phyloP scores from a whole-genome alignment of 2,329 filamentous ascomycete species.

The Colletotrichum ledebouriae region DNA sequence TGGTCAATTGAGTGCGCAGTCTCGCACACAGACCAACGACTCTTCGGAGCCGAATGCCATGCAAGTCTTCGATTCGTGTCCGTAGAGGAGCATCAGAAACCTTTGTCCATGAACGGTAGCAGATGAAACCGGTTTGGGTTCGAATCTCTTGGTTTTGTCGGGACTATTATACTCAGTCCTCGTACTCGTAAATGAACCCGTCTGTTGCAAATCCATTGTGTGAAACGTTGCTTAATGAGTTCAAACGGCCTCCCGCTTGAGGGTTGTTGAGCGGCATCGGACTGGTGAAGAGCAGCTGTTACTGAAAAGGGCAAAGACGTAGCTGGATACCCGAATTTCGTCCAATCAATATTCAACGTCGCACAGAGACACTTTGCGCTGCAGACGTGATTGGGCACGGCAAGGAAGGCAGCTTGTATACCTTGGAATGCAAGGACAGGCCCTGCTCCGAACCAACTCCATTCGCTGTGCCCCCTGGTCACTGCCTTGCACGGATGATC shows the following conservation, averaged over 20 bases:
- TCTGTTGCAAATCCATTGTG: too few species aligned
- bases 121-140: too few species aligned
- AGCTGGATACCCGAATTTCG: background rate
- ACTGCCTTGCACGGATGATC: slow-evolving; percentile 37
- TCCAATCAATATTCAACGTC: slow-evolving; percentile 7
- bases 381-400: slow-evolving; percentile 20
- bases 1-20: slow-evolving; percentile 25
- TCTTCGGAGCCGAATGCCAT: background rate
- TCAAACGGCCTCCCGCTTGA: too few species aligned
- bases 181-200: too few species aligned
- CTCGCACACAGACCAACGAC: background rate
- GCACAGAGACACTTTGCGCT: slow-evolving; percentile 7
- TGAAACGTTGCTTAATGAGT: too few species aligned
- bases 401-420: background rate
- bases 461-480: slow-evolving; percentile 10
- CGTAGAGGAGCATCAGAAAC: background rate
- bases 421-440: slow-evolving; percentile 27
- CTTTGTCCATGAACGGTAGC: background rate
- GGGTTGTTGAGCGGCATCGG: slow-evolving; percentile 24
- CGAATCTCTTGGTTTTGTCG: too few species aligned
- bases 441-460: slow-evolving; percentile 10
- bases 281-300: background rate
- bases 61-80: background rate
- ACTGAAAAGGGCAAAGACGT: background rate
- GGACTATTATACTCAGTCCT: too few species aligned